Evolutionary conservation across 179 eudicot genomes (phyloP).

Genomic region (Spinacia oleracea): DNA sequence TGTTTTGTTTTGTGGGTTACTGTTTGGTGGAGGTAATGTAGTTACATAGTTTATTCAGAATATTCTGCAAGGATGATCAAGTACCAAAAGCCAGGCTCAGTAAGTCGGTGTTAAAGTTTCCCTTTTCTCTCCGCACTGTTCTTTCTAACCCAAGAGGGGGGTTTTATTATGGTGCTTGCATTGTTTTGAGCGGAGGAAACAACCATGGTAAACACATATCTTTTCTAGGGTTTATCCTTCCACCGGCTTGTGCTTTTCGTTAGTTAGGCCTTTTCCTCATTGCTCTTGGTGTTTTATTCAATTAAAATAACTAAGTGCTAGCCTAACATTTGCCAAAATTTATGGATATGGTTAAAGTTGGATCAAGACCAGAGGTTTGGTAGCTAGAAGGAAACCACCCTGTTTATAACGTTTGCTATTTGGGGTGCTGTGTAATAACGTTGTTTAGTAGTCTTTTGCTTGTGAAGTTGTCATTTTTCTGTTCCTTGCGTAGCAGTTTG

Average conservation of each 20-base stretch:
- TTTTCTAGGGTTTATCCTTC: background rate
- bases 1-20: background rate
- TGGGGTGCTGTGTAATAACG: background rate
- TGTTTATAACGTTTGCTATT: background rate
- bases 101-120: background rate
- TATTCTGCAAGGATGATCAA: background rate
- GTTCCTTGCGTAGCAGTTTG: background rate
- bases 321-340: slow-evolving; percentile 1
- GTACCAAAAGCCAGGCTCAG: background rate
- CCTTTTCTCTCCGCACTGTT: background rate
- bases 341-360: background rate
- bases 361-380: background rate
- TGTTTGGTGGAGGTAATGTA: background rate
- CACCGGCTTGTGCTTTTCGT: background rate
- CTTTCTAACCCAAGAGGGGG: background rate
- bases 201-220: background rate
- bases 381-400: slow-evolving; percentile 12
- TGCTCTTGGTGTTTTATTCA: background rate
- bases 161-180: background rate
- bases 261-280: background rate
- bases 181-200: background rate
- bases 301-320: background rate
- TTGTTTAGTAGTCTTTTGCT: slow-evolving; percentile 14
- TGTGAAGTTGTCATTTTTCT: slow-evolving; percentile 4
- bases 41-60: background rate